phyloP scores from a whole-genome alignment of 1,284 basidiomycete species.

The Cerrena zonata region DNA sequence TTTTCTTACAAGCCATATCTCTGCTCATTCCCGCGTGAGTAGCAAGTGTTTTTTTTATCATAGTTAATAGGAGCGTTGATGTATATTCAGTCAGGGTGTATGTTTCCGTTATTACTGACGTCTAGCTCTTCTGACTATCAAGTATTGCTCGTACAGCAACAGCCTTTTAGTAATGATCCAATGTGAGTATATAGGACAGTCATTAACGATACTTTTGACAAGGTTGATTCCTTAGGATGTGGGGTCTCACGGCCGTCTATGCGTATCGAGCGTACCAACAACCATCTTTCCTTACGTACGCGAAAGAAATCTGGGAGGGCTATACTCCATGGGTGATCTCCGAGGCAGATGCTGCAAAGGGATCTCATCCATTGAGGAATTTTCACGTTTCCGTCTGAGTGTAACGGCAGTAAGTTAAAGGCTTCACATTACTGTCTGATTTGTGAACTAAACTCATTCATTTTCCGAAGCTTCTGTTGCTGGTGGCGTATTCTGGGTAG shows the following conservation, averaged over 20 bases:
- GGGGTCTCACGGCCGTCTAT: constrained; percentile 8
- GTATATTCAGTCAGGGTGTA: no score
- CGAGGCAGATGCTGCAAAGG: not conserved
- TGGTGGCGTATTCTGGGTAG: constrained; percentile 7
- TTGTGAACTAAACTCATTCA: not conserved
- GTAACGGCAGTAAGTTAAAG: constrained; percentile 2
- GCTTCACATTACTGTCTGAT: not conserved
- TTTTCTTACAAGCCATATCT: not conserved
- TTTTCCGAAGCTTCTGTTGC: not conserved
- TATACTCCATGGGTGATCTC: not conserved
- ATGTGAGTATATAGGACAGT: not conserved
- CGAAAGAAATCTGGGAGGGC: constrained; percentile 7
- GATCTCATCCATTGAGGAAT: not conserved
- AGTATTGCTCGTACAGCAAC: no score
- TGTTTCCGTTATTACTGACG: no score
- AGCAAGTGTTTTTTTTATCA: not conserved
- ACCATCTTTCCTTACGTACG: constrained; percentile 7
- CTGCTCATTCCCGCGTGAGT: not conserved
- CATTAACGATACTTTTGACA: not conserved
- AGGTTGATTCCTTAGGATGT: constrained; percentile 1
- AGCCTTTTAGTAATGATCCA: not conserved
- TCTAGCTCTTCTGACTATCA: no score
- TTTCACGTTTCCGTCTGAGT: constrained; percentile 1
- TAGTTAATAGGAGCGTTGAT: no score
- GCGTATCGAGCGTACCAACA: constrained; percentile 11